Percentiles rank a stretch among this genome's conserved stretches.
phyloP scores from a whole-genome alignment of 352 stramenopile species.

The Pythium rhizo-oryzae region DNA sequence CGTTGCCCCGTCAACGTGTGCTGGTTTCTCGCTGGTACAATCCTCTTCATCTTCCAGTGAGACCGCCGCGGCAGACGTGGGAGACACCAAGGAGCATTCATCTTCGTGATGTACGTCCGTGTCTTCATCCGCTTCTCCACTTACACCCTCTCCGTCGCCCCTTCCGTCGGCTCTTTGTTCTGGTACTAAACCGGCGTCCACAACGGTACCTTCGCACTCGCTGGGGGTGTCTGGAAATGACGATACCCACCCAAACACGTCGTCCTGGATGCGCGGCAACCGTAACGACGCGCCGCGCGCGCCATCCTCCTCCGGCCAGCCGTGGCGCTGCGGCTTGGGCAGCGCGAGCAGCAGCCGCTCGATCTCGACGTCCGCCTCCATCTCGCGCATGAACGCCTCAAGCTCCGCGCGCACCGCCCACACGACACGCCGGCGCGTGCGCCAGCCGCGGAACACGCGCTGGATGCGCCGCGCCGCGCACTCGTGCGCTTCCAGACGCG shows the following conservation, averaged over 20 bases:
- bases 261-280: slow-evolving; percentile 15
- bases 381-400: slow-evolving; percentile 41
- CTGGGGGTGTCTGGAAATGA: slow-evolving; percentile 4
- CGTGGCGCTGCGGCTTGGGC: slow-evolving; percentile 1
- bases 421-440: slow-evolving; percentile 47
- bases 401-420: slow-evolving; percentile 49
- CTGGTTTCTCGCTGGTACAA: too few species aligned
- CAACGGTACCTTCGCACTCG: too few species aligned
- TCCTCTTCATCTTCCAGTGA: too few species aligned
- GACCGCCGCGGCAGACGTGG: too few species aligned
- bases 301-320: slow-evolving; percentile 29
- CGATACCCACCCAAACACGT: slow-evolving; percentile 10
- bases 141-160: too few species aligned
- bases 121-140: too few species aligned
- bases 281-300: neutral
- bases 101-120: too few species aligned
- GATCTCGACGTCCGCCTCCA: slow-evolving; percentile 41
- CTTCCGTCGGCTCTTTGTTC: too few species aligned
- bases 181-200: too few species aligned
- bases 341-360: slow-evolving; percentile 35
- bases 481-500: neutral
- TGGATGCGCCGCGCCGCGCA: slow-evolving; percentile 26
- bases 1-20: too few species aligned
- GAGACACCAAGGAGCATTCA: too few species aligned
- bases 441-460: slow-evolving; percentile 59